phyloP scores from a whole-genome alignment of 805 yeast species.

The Kazachstania martiniae region DNA sequence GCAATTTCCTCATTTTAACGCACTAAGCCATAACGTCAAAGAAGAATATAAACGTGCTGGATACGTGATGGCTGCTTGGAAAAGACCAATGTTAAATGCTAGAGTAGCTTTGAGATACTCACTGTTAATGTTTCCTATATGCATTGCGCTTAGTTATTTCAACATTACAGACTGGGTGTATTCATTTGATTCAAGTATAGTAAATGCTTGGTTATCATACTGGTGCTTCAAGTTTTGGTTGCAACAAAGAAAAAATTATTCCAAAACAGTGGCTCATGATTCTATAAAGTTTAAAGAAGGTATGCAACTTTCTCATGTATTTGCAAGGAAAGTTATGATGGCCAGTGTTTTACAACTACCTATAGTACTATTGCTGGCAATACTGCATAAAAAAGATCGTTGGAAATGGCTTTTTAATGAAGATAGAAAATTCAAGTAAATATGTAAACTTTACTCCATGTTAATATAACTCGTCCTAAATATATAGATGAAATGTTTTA shows the following conservation, averaged over 20 bases:
- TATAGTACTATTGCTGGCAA: constrained; percentile 76
- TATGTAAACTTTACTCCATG: too few species aligned
- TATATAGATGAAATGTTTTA: too few species aligned
- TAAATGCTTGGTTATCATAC: constrained; percentile 79
- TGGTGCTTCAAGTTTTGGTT: constrained; percentile 77
- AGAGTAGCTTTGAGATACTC: constrained; percentile 88
- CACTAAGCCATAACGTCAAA: constrained; percentile 78
- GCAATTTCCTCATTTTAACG: constrained; percentile 98
- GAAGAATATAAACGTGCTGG: constrained; percentile 89
- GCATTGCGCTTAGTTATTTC: constrained; percentile 69
- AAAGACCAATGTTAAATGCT: constrained; percentile 83
- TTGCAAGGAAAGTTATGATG: constrained; percentile 85
- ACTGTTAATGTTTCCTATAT: constrained; percentile 85
- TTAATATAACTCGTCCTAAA: too few species aligned
- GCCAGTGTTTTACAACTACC: constrained; percentile 93
- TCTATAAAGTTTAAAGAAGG: constrained; percentile 38
- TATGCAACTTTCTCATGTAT: constrained; percentile 44
- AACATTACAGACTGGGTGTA: constrained; percentile 77
- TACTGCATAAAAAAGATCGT: constrained; percentile 89
- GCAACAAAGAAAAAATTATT: constrained; percentile 60
- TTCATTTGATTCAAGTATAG: constrained; percentile 65
- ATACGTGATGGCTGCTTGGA: constrained; percentile 94
- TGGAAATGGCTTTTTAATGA: constrained; percentile 70
- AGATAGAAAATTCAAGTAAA: background rate
- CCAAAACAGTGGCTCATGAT: constrained; percentile 27